Percentiles rank a stretch among this genome's conserved stretches.
These are phyloP conservation scores for Pestalotiopsis sp. DNA, from an alignment of 2,329 filamentous ascomycete species.

Conservation along the genomic window DNA sequence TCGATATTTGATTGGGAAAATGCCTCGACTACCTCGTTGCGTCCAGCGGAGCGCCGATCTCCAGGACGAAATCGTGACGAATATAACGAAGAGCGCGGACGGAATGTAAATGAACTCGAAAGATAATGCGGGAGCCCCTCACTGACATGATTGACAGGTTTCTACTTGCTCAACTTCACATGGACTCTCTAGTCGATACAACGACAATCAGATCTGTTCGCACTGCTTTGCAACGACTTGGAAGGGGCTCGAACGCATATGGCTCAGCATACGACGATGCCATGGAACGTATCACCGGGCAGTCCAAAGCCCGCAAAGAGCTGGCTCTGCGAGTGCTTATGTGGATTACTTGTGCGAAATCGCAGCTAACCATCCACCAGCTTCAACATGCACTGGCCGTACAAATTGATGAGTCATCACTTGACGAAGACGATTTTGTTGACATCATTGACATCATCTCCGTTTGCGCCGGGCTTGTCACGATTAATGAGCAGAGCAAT, in stretches of 20 bases:
- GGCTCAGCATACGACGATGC: conserved; percentile 40
- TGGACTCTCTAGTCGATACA: conserved; percentile 34
- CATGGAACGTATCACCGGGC: conserved; percentile 42
- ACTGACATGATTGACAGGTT: conserved; percentile 28
- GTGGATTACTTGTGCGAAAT: conserved; percentile 41
- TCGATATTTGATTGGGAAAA: too few species aligned
- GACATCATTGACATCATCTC: conserved; percentile 33
- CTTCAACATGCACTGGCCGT: conserved; percentile 44
- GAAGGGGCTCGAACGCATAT: conserved; percentile 31
- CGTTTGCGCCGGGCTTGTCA: conserved; percentile 43
- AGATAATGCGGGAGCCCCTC: too few species aligned
- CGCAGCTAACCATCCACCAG: conserved; percentile 34
- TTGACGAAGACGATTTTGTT: conserved; percentile 37
- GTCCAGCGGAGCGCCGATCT: too few species aligned
- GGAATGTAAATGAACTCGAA: too few species aligned
- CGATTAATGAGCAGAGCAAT: conserved; percentile 37
- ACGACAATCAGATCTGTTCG: conserved; percentile 32
- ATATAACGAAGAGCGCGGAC: too few species aligned
- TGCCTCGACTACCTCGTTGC: too few species aligned
- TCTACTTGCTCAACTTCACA: conserved; percentile 37
- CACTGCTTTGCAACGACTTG: conserved; percentile 31
- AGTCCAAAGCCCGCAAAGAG: conserved; percentile 28
- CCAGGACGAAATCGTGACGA: too few species aligned
- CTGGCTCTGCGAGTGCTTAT: conserved; percentile 39
- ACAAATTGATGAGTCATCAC: conserved; percentile 20